Evolutionary conservation across 805 yeast genomes (phyloP).

Genomic region (Ogataea pilisensis): DNA sequence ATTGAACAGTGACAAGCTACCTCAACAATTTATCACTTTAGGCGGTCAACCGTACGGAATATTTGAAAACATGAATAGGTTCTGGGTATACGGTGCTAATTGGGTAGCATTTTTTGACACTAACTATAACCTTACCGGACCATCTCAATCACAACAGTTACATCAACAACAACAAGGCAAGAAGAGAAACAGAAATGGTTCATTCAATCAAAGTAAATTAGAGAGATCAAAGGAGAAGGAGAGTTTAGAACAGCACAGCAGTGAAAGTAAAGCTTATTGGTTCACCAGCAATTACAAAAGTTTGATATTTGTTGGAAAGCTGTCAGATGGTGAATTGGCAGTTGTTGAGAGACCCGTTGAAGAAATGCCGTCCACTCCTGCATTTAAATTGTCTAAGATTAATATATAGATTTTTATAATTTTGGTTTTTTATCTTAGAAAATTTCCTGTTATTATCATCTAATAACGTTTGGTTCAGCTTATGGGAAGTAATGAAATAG

Average conservation of each 20-base stretch:
- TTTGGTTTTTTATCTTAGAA: too few species aligned
- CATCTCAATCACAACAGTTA: slow-evolving; percentile 30
- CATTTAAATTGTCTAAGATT: slow-evolving; percentile 59
- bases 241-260: slow-evolving; percentile 15
- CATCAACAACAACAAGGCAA: slow-evolving; percentile 26
- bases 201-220: slow-evolving; percentile 5
- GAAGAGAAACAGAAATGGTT: slow-evolving; percentile 32
- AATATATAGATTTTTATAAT: slow-evolving; percentile 26
- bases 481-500: too few species aligned
- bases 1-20: slow-evolving; percentile 68
- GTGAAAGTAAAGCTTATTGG: slow-evolving; percentile 56
- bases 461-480: too few species aligned
- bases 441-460: too few species aligned
- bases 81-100: slow-evolving; percentile 86
- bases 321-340: slow-evolving; percentile 52
- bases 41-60: slow-evolving; percentile 73
- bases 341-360: slow-evolving; percentile 74
- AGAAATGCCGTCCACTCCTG: slow-evolving; percentile 52
- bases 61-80: slow-evolving; percentile 41
- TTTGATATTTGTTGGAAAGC: slow-evolving; percentile 53
- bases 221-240: slow-evolving; percentile 4
- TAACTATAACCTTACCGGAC: slow-evolving; percentile 38
- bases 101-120: slow-evolving; percentile 80
- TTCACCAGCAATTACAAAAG: slow-evolving; percentile 73
- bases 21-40: slow-evolving; percentile 52